Evolutionary conservation across 2,329 filamentous ascomycete species (phyloP).

Genomic region (Hypoxylon sp.): DNA sequence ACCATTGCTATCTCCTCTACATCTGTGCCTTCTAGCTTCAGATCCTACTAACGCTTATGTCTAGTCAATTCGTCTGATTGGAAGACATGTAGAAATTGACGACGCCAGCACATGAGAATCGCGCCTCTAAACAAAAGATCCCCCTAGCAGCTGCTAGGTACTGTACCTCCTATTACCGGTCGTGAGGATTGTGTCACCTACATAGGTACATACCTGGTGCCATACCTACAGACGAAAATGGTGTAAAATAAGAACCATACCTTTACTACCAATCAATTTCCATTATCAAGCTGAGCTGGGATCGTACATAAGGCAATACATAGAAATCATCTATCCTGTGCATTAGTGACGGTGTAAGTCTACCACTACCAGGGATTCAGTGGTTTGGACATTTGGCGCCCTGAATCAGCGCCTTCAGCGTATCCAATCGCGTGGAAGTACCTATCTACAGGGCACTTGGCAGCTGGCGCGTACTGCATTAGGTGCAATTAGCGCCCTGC

Average conservation of each 20-base stretch:
- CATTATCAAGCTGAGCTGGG: slow-evolving; percentile 3
- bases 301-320: slow-evolving; percentile 2
- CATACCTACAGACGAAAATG: not conserved
- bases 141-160: no score
- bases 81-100: no score
- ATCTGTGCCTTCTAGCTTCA: no score
- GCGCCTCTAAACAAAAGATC: no score
- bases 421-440: slow-evolving; percentile 17
- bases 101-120: no score
- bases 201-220: no score
- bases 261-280: slow-evolving; percentile 18
- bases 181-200: no score
- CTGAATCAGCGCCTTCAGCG: slow-evolving; percentile 13
- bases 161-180: no score
- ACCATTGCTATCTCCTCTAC: no score
- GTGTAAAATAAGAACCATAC: slow-evolving; percentile 9
- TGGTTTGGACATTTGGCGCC: slow-evolving; percentile 8
- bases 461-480: slow-evolving; percentile 13
- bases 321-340: slow-evolving; percentile 3
- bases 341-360: not conserved
- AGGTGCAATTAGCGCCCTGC: slow-evolving; percentile 17
- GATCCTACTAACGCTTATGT: no score
- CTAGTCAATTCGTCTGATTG: no score
- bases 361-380: not conserved
- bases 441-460: slow-evolving; percentile 19